These are phyloP conservation scores for Letharia columbiana DNA, from an alignment of 495 filamentous ascomycete genomes.

Conservation along the genomic window DNA sequence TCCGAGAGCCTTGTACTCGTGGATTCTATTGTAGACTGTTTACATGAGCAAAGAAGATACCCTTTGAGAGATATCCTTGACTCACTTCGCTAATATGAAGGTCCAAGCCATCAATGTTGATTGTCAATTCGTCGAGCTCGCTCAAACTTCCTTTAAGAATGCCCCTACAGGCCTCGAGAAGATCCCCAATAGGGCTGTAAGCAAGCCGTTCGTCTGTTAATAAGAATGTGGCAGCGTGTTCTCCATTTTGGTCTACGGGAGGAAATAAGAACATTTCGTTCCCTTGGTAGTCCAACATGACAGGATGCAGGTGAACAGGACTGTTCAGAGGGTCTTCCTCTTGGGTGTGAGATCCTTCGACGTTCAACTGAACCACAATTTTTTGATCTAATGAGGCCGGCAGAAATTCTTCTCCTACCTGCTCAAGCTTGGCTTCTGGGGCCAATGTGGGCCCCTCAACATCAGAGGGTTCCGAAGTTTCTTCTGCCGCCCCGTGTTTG, in stretches of 20 bases:
- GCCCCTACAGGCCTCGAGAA: conserved; percentile 57
- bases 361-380: background rate
- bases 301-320: conserved; percentile 35
- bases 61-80: background rate
- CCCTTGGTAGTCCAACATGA: conserved; percentile 57
- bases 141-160: conserved; percentile 59
- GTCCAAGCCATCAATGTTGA: conserved; percentile 58
- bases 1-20: conserved; percentile 41
- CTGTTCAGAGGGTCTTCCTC: background rate
- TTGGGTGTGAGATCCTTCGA: background rate
- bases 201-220: conserved; percentile 57
- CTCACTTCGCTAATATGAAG: conserved; percentile 67
- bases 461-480: background rate
- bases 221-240: conserved; percentile 56
- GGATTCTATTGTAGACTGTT: conserved; percentile 12
- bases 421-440: background rate
- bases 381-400: background rate
- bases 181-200: conserved; percentile 45
- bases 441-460: background rate
- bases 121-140: conserved; percentile 58
- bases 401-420: background rate
- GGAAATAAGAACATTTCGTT: conserved; percentile 66
- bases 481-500: background rate
- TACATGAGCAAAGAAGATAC: conserved; percentile 6
- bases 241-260: conserved; percentile 50